Evolutionary conservation across 768 basidiomycete genomes (phyloP).

Genomic region (Mycena epipterygia): DNA sequence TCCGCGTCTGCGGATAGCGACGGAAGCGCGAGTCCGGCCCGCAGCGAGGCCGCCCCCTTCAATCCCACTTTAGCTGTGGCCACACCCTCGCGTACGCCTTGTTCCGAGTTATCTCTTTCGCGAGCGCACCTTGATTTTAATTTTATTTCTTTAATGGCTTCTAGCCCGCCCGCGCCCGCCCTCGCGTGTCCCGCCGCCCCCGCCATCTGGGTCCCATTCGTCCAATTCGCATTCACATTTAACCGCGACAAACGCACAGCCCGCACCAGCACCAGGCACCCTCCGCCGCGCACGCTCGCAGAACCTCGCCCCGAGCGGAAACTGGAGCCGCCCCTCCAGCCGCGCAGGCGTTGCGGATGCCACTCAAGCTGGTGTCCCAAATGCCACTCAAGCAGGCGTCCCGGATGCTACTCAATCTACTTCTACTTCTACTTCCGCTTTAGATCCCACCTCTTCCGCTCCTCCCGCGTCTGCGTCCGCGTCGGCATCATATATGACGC

Average conservation of each 20-base stretch:
- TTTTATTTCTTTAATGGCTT: too few relatives aligned
- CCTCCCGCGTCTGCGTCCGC: neutral
- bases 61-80: neutral
- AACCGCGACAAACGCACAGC: neutral
- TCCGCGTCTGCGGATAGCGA: conserved; percentile 34
- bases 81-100: neutral
- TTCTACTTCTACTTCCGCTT: neutral
- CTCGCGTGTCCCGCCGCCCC: conserved; percentile 28
- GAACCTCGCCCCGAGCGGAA: neutral
- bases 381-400: neutral
- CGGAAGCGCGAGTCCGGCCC: conserved; percentile 42
- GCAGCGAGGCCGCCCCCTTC: neutral
- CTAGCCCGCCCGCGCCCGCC: conserved; percentile 16
- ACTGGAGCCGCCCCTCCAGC: conserved; percentile 32
- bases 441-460: neutral
- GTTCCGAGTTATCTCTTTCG: neutral
- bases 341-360: neutral
- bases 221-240: neutral
- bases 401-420: too few relatives aligned
- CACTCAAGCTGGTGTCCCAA: neutral
- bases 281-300: conserved; percentile 31
- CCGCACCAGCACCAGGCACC: conserved; percentile 38
- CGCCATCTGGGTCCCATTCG: neutral
- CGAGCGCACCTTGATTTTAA: too few relatives aligned
- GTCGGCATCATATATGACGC: neutral